Evolutionary conservation across 176 grass and related monocot species (phyloP).

Genomic region (Alloteropsis semialata): DNA sequence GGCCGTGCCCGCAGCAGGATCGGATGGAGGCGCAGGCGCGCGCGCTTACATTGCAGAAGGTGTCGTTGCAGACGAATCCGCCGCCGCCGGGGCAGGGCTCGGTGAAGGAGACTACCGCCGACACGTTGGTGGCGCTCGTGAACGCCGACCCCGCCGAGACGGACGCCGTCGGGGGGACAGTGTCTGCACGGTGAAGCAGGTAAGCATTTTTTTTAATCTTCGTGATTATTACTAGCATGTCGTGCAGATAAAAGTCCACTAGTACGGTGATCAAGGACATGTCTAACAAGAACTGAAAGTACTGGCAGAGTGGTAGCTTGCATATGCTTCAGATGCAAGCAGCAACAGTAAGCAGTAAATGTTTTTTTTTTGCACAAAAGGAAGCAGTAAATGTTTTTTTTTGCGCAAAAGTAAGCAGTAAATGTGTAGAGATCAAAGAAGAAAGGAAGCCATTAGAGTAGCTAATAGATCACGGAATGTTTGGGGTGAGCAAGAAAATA

Average conservation of each 20-base stretch:
- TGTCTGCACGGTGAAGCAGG: slow-evolving; percentile 60
- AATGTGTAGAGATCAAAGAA: not conserved
- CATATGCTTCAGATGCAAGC: not conserved
- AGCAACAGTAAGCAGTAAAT: not conserved
- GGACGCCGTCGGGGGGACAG: slow-evolving; percentile 69
- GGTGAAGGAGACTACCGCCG: slow-evolving; percentile 61
- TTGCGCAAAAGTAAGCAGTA: not conserved
- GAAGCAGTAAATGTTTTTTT: not conserved
- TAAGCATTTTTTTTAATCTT: no score
- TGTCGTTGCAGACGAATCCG: slow-evolving; percentile 68
- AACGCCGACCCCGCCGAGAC: slow-evolving; percentile 53
- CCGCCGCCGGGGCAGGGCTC: slow-evolving; percentile 70
- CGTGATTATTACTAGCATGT: not conserved
- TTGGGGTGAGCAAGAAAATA: not conserved
- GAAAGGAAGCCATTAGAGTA: no score
- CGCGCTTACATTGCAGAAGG: slow-evolving; percentile 59
- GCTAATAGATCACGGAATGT: no score
- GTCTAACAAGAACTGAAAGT: not conserved
- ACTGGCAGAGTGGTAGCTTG: not conserved
- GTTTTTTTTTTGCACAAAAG: no score
- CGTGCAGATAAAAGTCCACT: not conserved
- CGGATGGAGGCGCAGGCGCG: no score
- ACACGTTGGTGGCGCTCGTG: slow-evolving; percentile 54
- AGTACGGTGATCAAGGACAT: not conserved
- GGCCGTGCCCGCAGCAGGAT: no score